phyloP scores from a whole-genome alignment of 2,329 filamentous ascomycete species.

The Penicillium sp. region DNA sequence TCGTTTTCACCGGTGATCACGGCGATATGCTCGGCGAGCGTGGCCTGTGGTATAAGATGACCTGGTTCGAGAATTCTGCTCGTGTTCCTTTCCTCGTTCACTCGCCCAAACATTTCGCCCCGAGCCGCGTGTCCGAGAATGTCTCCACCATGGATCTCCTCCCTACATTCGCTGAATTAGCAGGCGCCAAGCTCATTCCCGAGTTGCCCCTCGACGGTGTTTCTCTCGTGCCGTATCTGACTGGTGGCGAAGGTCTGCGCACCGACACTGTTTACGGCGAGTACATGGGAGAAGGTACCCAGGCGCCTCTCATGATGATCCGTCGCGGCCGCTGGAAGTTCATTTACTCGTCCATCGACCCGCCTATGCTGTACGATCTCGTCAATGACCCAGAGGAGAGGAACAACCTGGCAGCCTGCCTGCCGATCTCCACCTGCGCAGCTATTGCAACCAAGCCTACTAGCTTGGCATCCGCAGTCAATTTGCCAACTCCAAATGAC shows the following conservation, averaged over 20 bases:
- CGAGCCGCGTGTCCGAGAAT: slow-evolving; percentile 75
- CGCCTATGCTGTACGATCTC: slow-evolving; percentile 81
- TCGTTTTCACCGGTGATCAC: slow-evolving; percentile 91
- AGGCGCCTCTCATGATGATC: slow-evolving; percentile 92
- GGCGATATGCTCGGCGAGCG: slow-evolving; percentile 95
- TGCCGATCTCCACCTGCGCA: slow-evolving; percentile 20
- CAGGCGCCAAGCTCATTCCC: slow-evolving; percentile 66
- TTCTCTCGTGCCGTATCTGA: slow-evolving; percentile 75
- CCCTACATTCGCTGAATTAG: slow-evolving; percentile 81
- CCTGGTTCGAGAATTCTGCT: slow-evolving; percentile 87
- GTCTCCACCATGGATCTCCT: slow-evolving; percentile 90
- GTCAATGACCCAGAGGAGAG: slow-evolving; percentile 71
- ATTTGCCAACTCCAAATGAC: slow-evolving; percentile 34
- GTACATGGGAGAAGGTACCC: slow-evolving; percentile 90
- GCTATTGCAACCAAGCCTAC: slow-evolving; percentile 46
- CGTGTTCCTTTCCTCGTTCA: slow-evolving; percentile 85
- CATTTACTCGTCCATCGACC: slow-evolving; percentile 78
- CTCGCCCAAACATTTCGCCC: slow-evolving; percentile 70
- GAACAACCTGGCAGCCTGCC: slow-evolving; percentile 59
- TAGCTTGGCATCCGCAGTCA: slow-evolving; percentile 17
- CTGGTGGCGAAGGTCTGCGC: slow-evolving; percentile 52
- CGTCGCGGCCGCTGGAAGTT: slow-evolving; percentile 88
- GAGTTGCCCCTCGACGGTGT: slow-evolving; percentile 82
- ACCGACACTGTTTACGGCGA: slow-evolving; percentile 90
- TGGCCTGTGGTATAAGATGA: slow-evolving; percentile 95